Evolutionary conservation across 441 rosid genomes (phyloP), one percentile per base, ranked within the genome.

Genomic region (Populus hybrid): DNA sequence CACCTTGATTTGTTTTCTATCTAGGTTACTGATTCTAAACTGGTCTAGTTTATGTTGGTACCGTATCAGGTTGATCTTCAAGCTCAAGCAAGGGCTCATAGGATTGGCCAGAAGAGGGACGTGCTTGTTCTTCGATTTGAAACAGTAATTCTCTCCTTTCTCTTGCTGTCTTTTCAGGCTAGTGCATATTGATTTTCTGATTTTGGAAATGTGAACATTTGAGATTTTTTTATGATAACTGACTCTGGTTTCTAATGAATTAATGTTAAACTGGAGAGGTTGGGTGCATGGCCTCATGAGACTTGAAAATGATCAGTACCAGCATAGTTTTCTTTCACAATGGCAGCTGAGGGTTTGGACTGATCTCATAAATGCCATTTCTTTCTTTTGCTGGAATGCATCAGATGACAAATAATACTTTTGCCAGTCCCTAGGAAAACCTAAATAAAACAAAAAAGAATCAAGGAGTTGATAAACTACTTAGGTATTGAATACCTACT

Each of bases 21-120:
- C 18, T 69, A 64, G 16, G 36, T 70, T 6, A 53, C 70, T 64
- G 14, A 70, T 61, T 76, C 71, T 59, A 33, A 81, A 69, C 75
- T 71, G 66, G 66, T 65, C 83, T 40, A 67, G 14, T 59, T 29
- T 21, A 71, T 75, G 21, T 66, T 59, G 35, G 14, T 79, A 9
- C 56, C 8, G 42, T 81, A 40, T 79, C 83, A 94, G 98, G 98
- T 94, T 83, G 98, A 94, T 87, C 91, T 94, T 84, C 98, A 94
- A 90, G 98, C 98, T 64, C 97, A 94, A 82, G 98, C 97, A 69
- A 93, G 98, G 86, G 98, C 98, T 70, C 98, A 94, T 78, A 90
- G 98, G 88, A 87, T 94, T 85, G 98, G 98, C 81, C 98, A 94
- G 88, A 94, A 94, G 87, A 91, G 92, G 90, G 98, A 94, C 26